Conservation (phyloP, 495 filamentous ascomycete genomes). For the Podospora anserina region DNA sequence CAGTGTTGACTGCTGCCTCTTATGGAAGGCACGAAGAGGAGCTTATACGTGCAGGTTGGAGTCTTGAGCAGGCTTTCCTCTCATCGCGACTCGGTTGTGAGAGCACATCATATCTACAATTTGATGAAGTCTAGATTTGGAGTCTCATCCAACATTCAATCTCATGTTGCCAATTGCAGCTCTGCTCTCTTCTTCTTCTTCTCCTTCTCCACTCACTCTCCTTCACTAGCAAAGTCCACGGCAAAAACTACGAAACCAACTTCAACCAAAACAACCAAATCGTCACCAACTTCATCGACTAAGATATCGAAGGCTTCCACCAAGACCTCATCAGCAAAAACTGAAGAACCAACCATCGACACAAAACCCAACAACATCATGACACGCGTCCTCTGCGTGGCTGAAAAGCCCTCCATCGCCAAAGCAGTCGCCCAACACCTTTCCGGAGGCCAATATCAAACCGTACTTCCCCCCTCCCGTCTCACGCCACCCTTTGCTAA, state of each 20-base stretch:
- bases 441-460: conserved; percentile 66
- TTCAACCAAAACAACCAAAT: neutral
- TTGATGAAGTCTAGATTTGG: neutral
- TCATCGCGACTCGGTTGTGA: neutral
- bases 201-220: neutral
- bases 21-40: neutral
- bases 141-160: neutral
- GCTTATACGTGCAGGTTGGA: neutral
- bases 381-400: conserved; percentile 78
- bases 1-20: neutral
- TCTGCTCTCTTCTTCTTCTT: neutral
- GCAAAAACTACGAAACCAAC: neutral
- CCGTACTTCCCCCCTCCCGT: conserved; percentile 51
- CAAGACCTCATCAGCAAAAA: neutral
- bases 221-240: neutral
- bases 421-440: conserved; percentile 90
- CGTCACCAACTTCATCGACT: neutral
- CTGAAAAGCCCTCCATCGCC: conserved; percentile 94
- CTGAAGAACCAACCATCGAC: neutral
- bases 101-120: neutral
- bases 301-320: neutral
- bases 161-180: conserved; percentile 1
- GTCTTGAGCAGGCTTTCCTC: neutral
- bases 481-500: neutral
- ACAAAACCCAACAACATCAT: conserved; percentile 18